A percentile compares a stretch with the other conserved stretches of the same genome.
Conservation (phyloP, 192 early-diverging fungal species). For the Rhizophlyctis rosea region DNA sequence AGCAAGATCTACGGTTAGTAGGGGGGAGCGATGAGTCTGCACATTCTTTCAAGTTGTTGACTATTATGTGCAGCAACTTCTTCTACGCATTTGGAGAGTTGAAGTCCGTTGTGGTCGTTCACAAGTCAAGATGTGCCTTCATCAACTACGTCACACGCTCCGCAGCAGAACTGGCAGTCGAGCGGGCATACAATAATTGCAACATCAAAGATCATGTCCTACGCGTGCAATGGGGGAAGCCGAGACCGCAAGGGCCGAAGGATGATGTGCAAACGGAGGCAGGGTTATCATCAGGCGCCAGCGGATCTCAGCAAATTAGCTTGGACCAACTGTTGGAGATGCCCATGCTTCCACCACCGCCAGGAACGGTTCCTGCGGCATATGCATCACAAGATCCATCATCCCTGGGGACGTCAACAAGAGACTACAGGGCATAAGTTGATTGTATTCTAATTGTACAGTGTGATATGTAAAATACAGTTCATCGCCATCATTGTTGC, state of each 20-base stretch:
- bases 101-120: constrained; percentile 77
- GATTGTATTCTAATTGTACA: constrained; percentile 4
- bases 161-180: constrained; percentile 79
- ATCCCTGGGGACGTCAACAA: constrained; percentile 21
- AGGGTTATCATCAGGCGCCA: neutral
- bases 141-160: constrained; percentile 79
- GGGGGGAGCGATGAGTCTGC: neutral
- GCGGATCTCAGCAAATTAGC: neutral
- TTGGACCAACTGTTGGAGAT: constrained; percentile 24
- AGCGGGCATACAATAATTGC: constrained; percentile 65
- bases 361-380: constrained; percentile 10
- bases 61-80: constrained; percentile 41
- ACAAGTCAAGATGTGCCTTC: constrained; percentile 84
- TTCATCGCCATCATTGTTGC: no score
- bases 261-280: constrained; percentile 3
- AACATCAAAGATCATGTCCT: constrained; percentile 69
- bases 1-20: constrained; percentile 64
- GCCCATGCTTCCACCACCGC: constrained; percentile 31
- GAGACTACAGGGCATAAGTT: constrained; percentile 21
- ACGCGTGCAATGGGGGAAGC: constrained; percentile 79
- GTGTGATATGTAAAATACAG: no score
- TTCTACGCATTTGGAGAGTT: constrained; percentile 88
- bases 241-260: constrained; percentile 27
- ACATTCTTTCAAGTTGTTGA: neutral
- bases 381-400: constrained; percentile 38